Percentiles rank a stretch among this genome's conserved stretches.
Evolutionary conservation across 2,329 filamentous ascomycete species (phyloP).

Genomic region (Arthrobotrys megalospora): DNA sequence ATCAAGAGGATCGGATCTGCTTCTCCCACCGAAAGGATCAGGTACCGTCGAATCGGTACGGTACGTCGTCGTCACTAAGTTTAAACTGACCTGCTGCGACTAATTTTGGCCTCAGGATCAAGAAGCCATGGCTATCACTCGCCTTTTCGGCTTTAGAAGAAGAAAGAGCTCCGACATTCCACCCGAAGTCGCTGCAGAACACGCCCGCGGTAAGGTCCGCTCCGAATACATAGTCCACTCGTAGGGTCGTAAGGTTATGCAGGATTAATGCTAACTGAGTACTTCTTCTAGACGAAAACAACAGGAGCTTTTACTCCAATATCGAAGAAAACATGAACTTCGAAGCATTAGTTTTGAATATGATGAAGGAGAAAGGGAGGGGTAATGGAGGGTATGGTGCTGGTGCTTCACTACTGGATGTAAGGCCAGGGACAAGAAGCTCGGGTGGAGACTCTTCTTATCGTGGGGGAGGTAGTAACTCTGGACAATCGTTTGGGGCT

Average conservation of each 20-base stretch:
- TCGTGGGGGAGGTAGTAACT: neutral
- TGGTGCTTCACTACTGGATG: neutral
- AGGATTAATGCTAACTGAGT: too few relatives aligned
- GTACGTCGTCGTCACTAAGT: too few relatives aligned
- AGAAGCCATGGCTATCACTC: neutral
- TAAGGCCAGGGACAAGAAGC: neutral
- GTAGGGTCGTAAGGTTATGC: neutral
- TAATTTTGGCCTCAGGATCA: too few relatives aligned
- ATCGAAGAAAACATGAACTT: conserved; percentile 43
- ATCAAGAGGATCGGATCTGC: too few relatives aligned
- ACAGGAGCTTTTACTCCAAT: conserved; percentile 30
- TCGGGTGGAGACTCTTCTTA: neutral
- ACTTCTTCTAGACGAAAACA: conserved; percentile 4
- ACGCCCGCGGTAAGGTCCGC: neutral
- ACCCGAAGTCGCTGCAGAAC: conserved; percentile 4
- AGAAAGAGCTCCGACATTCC: neutral
- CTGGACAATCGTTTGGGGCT: neutral
- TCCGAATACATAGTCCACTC: neutral
- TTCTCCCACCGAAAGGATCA: too few relatives aligned
- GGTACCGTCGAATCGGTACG: too few relatives aligned
- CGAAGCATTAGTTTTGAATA: conserved; percentile 44
- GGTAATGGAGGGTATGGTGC: neutral
- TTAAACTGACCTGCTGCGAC: too few relatives aligned
- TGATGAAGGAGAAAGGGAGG: conserved; percentile 45
- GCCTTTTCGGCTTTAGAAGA: neutral